Conservation (phyloP, 768 basidiomycete genomes). For the Amanita rubescens region DNA sequence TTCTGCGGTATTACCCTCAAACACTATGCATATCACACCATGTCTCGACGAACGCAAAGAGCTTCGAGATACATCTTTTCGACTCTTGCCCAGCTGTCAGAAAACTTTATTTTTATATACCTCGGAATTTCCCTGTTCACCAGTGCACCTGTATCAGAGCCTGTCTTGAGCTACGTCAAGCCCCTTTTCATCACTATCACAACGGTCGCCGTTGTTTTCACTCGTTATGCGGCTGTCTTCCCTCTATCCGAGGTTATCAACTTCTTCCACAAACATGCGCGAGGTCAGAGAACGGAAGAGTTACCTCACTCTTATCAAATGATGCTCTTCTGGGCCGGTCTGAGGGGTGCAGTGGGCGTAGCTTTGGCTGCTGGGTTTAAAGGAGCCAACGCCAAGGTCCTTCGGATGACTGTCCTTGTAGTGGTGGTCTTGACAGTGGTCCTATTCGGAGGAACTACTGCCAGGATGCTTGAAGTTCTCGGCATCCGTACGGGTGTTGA, state of each 20-base stretch:
- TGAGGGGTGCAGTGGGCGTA: conserved; percentile 95
- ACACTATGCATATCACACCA: conserved; percentile 99
- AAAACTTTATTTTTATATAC: conserved; percentile 99
- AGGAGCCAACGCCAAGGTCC: conserved; percentile 85
- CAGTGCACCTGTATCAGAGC: conserved; percentile 66
- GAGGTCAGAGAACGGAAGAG: conserved; percentile 84
- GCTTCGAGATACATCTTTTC: conserved; percentile 95
- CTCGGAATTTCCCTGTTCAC: conserved; percentile 97
- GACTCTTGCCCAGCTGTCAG: conserved; percentile 87
- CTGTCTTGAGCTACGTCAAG: conserved; percentile 82
- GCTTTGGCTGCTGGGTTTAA: conserved; percentile 95
- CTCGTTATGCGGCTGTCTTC: conserved; percentile 93
- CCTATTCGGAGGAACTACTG: conserved; percentile 95
- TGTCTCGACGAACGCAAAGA: conserved; percentile 91
- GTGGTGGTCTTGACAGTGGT: conserved; percentile 94
- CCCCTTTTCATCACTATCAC: conserved; percentile 93
- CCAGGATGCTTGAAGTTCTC: conserved; percentile 94
- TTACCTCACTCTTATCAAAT: conserved; percentile 97
- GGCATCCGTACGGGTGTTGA: conserved; percentile 94
- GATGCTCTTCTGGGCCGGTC: conserved; percentile 99
- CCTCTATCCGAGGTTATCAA: conserved; percentile 94
- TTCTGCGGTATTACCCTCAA: conserved; percentile 99
- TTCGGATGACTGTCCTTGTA: conserved; percentile 90
- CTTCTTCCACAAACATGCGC: conserved; percentile 74
- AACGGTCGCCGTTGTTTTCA: conserved; percentile 87